These are phyloP conservation scores for Penicillium sclerotiorum DNA, from an alignment of 2,329 filamentous ascomycete species.

Conservation along the genomic window DNA sequence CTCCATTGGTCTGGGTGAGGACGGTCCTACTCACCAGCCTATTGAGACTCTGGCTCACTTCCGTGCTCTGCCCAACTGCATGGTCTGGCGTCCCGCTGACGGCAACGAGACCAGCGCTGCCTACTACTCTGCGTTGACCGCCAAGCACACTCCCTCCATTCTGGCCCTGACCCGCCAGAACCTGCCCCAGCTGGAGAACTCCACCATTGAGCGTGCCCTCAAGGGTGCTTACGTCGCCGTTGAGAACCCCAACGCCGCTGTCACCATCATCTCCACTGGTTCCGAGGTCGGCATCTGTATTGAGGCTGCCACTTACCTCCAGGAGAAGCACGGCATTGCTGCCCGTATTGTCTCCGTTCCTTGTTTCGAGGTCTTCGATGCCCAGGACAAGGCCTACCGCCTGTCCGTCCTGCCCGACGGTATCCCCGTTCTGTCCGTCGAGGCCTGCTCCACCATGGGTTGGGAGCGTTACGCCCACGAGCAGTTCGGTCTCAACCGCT, in stretches of 20 bases:
- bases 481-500: slow-evolving; percentile 99
- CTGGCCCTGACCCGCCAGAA: slow-evolving; percentile 96
- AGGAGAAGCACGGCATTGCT: slow-evolving; percentile 83
- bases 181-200: slow-evolving; percentile 95
- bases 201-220: slow-evolving; percentile 81
- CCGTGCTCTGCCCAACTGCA: slow-evolving; percentile 97
- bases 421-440: slow-evolving; percentile 88
- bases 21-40: slow-evolving; percentile 97
- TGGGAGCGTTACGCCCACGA: slow-evolving; percentile 99
- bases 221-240: slow-evolving; percentile 95
- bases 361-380: slow-evolving; percentile 96
- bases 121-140: slow-evolving; percentile 92
- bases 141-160: slow-evolving; percentile 87
- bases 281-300: slow-evolving; percentile 94
- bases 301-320: slow-evolving; percentile 87
- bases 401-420: slow-evolving; percentile 91
- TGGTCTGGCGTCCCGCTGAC: slow-evolving; percentile 98
- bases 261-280: slow-evolving; percentile 92
- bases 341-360: slow-evolving; percentile 94
- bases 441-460: slow-evolving; percentile 95
- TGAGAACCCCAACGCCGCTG: slow-evolving; percentile 78
- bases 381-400: slow-evolving; percentile 91
- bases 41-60: slow-evolving; percentile 98
- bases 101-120: slow-evolving; percentile 98
- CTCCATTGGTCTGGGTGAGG: slow-evolving; percentile 98